Base-by-base conservation (phyloP, 2,329 filamentous ascomycete species). In the Hymenoscyphus albidus region DNA sequence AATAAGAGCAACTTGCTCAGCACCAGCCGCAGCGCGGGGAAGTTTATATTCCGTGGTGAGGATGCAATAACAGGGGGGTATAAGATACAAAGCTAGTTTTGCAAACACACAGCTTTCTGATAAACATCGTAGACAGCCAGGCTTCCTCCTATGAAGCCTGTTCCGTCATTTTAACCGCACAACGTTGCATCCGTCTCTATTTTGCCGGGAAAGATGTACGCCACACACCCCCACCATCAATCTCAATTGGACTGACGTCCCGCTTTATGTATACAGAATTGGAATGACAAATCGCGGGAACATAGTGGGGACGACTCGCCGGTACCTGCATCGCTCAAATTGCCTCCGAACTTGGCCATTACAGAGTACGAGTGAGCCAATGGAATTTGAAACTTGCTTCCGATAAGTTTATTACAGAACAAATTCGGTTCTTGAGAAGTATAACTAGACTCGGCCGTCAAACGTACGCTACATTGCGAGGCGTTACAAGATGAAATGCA, bases 301-400 rank as follows among this genome's bases (percentile, higher is more conserved):
- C 44, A 18, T 5, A 54, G 3, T 10, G n/a, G 48, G 48, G 18
- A 13, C 48, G 22, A 27, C n/a, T 54, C n/a, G 22, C 48, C 18
- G 48, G 48, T 54, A 54, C 48, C 48, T 54, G 48, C 48, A 54
- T 54, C 12, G 22, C 48, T 54, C 5, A 27, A 51, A 54, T 54
- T 27, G 10, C 10, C 7, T 13, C 48, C 48, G 48, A 54, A 54
- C 18, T 54, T 54, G 18, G 48, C 12, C 48, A 7, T 54, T 5
- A 3, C 7, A 3, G 10, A 27, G 9, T 27, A 18, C 7, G n/a
- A 54, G 5, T 27, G 18, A 22, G 48, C 48, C 48, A 54, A 54
- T 54, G 4, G 12, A 18, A 16, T 6, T 35, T 48, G n/a, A 7
- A 48, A 48, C 3, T 9, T 0, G 7, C 42, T 22, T 35, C 35